Percentiles rank a stretch among this genome's conserved stretches.
Conservation (phyloP, 805 yeast species). For the Spathaspora gorwiae region DNA sequence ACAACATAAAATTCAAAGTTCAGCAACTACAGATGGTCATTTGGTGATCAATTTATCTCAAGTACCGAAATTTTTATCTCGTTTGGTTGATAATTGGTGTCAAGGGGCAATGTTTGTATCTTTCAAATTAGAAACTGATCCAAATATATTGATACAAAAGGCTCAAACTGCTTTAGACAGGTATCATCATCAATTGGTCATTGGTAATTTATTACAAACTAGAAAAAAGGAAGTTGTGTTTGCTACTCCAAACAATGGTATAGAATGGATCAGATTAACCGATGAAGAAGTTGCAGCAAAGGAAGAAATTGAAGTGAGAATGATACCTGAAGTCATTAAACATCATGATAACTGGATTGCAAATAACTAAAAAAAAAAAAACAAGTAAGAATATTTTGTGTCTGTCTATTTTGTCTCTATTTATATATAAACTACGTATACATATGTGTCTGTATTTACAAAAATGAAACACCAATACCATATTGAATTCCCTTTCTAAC, state of each 20-base stretch:
- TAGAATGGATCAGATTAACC: slow-evolving; percentile 48
- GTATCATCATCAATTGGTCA: slow-evolving; percentile 89
- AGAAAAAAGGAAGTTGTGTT: slow-evolving; percentile 86
- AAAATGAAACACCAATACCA: slow-evolving; percentile 56
- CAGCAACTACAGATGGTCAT: slow-evolving; percentile 62
- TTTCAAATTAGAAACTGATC: slow-evolving; percentile 90
- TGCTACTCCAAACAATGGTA: slow-evolving; percentile 49
- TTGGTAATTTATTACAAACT: slow-evolving; percentile 87
- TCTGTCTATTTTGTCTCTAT: not conserved
- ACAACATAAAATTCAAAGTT: slow-evolving; percentile 89
- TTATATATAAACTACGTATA: not conserved
- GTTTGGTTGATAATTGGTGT: slow-evolving; percentile 92
- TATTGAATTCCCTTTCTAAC: slow-evolving; percentile 52
- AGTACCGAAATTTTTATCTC: slow-evolving; percentile 87
- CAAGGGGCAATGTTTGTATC: slow-evolving; percentile 92
- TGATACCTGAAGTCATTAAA: slow-evolving; percentile 71
- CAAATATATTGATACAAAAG: slow-evolving; percentile 62
- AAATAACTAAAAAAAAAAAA: not conserved
- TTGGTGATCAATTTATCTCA: slow-evolving; percentile 85
- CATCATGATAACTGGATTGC: slow-evolving; percentile 63
- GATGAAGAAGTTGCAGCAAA: slow-evolving; percentile 35
- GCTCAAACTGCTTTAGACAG: slow-evolving; percentile 75
- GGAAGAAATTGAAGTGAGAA: slow-evolving; percentile 70
- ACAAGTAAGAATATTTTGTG: not conserved
- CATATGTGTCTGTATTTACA: slow-evolving; percentile 21